phyloP scores from a whole-genome alignment of 1,139 yeast species.

The Kurtzmaniella quercitrusa region DNA sequence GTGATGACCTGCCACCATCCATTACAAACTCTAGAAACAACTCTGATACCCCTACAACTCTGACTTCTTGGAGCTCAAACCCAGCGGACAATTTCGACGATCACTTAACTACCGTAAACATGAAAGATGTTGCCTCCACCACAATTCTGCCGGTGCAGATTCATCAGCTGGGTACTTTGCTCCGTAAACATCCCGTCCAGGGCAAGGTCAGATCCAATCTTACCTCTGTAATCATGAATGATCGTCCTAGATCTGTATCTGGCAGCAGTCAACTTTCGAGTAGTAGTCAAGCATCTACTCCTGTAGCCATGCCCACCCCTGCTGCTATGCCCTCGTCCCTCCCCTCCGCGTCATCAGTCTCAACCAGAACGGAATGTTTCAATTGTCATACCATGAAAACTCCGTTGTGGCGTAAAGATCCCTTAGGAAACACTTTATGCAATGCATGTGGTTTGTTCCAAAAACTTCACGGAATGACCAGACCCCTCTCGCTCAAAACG shows the following conservation, averaged over 20 bases:
- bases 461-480: constrained; percentile 54
- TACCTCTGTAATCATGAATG: neutral
- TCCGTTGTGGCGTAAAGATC: constrained; percentile 57
- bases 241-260: neutral
- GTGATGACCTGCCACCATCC: constrained; percentile 23
- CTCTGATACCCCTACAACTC: constrained; percentile 6
- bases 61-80: constrained; percentile 8
- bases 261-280: neutral
- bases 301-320: neutral
- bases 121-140: constrained; percentile 11
- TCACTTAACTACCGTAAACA: neutral
- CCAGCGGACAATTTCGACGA: constrained; percentile 4
- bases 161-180: constrained; percentile 5
- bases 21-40: constrained; percentile 3
- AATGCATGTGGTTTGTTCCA: constrained; percentile 59
- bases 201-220: neutral
- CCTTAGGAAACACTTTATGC: constrained; percentile 53
- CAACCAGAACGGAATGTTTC: constrained; percentile 27
- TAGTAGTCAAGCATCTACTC: neutral
- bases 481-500: constrained; percentile 54
- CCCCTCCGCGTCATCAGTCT: neutral
- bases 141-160: constrained; percentile 13
- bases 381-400: constrained; percentile 56
- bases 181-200: constrained; percentile 5
- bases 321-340: neutral